Evolutionary conservation across 768 basidiomycete genomes (phyloP).

Genomic region (Calvatia gigantea): DNA sequence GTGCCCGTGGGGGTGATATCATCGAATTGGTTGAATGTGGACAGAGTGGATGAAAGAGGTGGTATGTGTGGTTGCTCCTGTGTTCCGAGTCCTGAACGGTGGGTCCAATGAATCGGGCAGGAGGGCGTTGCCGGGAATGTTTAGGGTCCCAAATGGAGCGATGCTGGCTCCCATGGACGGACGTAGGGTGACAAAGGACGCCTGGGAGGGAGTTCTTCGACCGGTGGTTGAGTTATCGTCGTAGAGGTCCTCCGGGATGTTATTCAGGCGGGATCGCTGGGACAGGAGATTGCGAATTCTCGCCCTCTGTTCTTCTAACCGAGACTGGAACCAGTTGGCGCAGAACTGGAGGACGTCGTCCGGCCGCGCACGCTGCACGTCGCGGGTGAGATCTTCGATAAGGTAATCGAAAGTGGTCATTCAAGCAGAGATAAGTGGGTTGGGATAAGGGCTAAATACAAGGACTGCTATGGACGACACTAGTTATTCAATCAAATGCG

Average conservation of each 20-base stretch:
- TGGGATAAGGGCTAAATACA: slow-evolving; percentile 4
- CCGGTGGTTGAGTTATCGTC: slow-evolving; percentile 43
- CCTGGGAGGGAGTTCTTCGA: slow-evolving; percentile 31
- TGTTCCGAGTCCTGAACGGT: slow-evolving; percentile 55
- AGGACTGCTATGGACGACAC: neutral
- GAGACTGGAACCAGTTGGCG: slow-evolving; percentile 91
- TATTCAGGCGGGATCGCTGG: slow-evolving; percentile 46
- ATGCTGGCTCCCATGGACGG: slow-evolving; percentile 55
- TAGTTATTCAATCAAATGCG: slow-evolving; percentile 8
- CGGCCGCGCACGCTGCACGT: slow-evolving; percentile 82
- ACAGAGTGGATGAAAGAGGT: slow-evolving; percentile 44
- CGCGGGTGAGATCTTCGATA: slow-evolving; percentile 81
- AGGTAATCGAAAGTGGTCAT: slow-evolving; percentile 83
- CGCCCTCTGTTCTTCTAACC: slow-evolving; percentile 80
- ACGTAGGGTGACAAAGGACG: slow-evolving; percentile 58
- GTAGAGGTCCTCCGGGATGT: slow-evolving; percentile 57
- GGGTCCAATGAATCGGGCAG: slow-evolving; percentile 53
- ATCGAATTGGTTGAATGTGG: slow-evolving; percentile 54
- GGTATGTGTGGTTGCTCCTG: slow-evolving; percentile 61
- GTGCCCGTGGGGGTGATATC: slow-evolving; percentile 42
- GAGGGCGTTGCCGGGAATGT: slow-evolving; percentile 78
- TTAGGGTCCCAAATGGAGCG: slow-evolving; percentile 74
- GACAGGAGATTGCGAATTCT: slow-evolving; percentile 65
- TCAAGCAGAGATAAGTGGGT: neutral
- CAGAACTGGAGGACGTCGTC: slow-evolving; percentile 90